Base-by-base conservation (phyloP, 2,329 filamentous ascomycete species). In the Colletotrichum nymphaeae region DNA sequence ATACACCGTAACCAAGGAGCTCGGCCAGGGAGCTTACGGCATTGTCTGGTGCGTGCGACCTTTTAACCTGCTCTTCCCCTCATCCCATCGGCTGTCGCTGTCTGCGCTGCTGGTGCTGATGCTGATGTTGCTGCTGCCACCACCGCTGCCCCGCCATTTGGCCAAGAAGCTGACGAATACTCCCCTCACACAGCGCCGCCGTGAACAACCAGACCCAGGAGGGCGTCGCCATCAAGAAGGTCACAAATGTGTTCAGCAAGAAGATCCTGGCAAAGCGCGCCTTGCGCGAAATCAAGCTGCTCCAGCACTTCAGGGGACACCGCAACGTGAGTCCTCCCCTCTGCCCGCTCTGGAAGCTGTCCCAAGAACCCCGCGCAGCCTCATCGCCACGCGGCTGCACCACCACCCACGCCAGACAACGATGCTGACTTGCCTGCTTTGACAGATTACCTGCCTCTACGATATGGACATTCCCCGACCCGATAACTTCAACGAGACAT, bases 201-300 rank as follows among this genome's bases (percentile, higher is more conserved):
- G 94, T 95, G 77, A 98, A 98, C 88, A 93, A 92, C 82, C 92
- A 95, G 83, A 97, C 94, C 37, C 93, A 92, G 80, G 97, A 99
- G 83, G 95, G 96, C 53, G 95, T 99, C 75, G 97, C 97, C 79
- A 97, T 99, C 88, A 99, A 99, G 87, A 99, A 99, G 86, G 95
- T 99, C 83, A 99, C 97, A 87, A 99, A 99, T 93, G 96, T 99
- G 79, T 99, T 99, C 86, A 98, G 95, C 90, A 99, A 99, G 88
- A 98, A 98, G 91, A 99, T 99, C 78, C 90, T 99, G 77, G 97
- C 97, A 79, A 99, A 99, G 92, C 94, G 97, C 81, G 97, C 97
- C 63, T 86, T 99, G 88, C 92, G 97, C 84, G 97, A 99, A 87
- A 98, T 99, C 86, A 99, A 98, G 90, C 90, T 99, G 78, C 89